Base-by-base conservation (phyloP, 129 eudicot species). In the Pittosporum tobira region DNA sequence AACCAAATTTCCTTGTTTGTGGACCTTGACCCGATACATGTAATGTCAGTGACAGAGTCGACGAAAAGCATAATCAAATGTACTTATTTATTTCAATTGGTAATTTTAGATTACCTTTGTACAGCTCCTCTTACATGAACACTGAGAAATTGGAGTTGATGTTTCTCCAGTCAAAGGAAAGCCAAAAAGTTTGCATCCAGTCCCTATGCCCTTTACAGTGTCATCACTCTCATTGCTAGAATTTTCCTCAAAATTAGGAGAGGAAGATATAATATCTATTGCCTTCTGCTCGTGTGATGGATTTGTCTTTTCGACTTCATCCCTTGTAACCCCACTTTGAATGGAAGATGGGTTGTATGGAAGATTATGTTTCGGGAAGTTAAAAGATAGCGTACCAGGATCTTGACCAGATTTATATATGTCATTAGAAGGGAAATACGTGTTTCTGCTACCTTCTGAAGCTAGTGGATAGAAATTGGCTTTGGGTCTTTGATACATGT, bases 1-100 rank as follows among this genome's bases (percentile, higher is more conserved):
- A 38, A 89, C 97, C 79, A 82, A 60, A 81, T 64, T 85, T 27
- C 97, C 95, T 85, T 89, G 97, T 56, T 85, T 89, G 73, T 89
- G 95, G 62, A 85, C 97, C 95, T 89, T 69, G 65, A 78, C 23
- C 45, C 38, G 19, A 3, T 19, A 31, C 38, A 54, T 14, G 9
- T 2, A 42, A 51, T 23, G 54, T 40, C 30, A 26, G 29, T 34
- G 38, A 29, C 25, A 44, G 24, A 31, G 8, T 18, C 19, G 14
- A 22, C 47, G 40, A 62, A 22, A 43, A 59, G 5, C 37, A 38
- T 2, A 27, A 0, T 5, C 19, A 31, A 1, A 58, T 21, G 13
- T 19, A n/a, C 15, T 12, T 31, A 14, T 3, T 31, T 28, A 28
- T n/a, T 18, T 52, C 4, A 31, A 56, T 6, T 19, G 8, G 27